Evolutionary conservation across 768 basidiomycete genomes (phyloP).

Genomic region (Pluteus cervinus): DNA sequence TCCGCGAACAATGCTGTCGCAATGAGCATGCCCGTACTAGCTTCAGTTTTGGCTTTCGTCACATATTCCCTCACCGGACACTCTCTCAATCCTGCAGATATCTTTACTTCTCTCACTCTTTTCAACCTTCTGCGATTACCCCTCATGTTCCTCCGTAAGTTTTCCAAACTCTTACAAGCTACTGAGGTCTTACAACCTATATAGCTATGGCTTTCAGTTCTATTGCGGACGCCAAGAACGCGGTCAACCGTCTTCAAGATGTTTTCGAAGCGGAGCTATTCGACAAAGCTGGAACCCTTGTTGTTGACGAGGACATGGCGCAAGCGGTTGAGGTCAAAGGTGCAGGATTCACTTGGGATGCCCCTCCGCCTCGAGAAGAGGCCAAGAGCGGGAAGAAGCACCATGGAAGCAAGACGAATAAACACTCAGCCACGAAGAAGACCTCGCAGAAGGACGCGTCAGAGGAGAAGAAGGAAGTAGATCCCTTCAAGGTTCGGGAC

Average conservation of each 20-base stretch:
- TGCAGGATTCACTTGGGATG: slow-evolving; percentile 86
- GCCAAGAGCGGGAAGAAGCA: slow-evolving; percentile 25
- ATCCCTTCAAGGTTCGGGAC: slow-evolving; percentile 57
- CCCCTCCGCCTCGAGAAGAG: slow-evolving; percentile 49
- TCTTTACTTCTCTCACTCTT: slow-evolving; percentile 81
- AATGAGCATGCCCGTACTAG: slow-evolving; percentile 68
- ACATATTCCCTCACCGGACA: slow-evolving; percentile 75
- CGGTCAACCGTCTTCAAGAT: slow-evolving; percentile 64
- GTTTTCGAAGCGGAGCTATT: slow-evolving; percentile 84
- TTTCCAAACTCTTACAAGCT: slow-evolving; percentile 5
- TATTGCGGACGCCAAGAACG: slow-evolving; percentile 83
- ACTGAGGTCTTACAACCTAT: slow-evolving; percentile 6
- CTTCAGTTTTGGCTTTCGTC: slow-evolving; percentile 72
- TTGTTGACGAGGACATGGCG: slow-evolving; percentile 48
- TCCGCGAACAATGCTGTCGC: slow-evolving; percentile 64
- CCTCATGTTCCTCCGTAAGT: slow-evolving; percentile 62
- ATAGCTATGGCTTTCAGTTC: slow-evolving; percentile 67
- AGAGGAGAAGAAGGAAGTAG: slow-evolving; percentile 29
- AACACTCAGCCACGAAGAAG: slow-evolving; percentile 24
- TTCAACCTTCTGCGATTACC: slow-evolving; percentile 83
- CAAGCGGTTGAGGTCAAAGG: slow-evolving; percentile 60
- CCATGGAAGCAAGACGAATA: slow-evolving; percentile 12
- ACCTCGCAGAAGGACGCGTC: slow-evolving; percentile 19
- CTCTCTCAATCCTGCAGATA: slow-evolving; percentile 54
- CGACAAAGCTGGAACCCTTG: slow-evolving; percentile 48